Base-by-base conservation (phyloP, 768 basidiomycete genomes). In the Serendipita vermifera region DNA sequence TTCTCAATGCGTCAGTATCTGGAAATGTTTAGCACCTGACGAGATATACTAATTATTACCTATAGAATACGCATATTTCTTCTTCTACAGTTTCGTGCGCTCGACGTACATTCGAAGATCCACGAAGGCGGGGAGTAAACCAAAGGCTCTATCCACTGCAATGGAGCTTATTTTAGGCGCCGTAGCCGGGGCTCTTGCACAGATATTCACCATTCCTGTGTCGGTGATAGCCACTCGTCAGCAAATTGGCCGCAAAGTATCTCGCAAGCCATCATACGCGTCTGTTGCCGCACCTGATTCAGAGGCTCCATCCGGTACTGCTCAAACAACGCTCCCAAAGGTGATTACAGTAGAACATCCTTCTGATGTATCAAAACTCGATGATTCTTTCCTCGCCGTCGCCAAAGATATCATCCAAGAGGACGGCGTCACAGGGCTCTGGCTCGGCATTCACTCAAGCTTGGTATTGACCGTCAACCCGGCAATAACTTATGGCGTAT, bases 61-160 rank as follows among this genome's bases (percentile, higher is more conserved):
- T 5, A 17, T 58, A 96, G 93, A 96, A 80, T 97, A 93, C 66
- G 94, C 96, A 24, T 99, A 99, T 72, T 99, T 99, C 77, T 98
- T 94, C 77, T 98, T 96, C 73, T 97, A 98, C 68, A 87, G 92
- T 20, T 75, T 91, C 68, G 85, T 98, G 24, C 80, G 96, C 61
- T 80, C 76, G 20, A 77, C 85, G 3, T 92, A 92, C 70, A 79
- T 86, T 62, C 83, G 80, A 64, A 79, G 87, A 15, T 70, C 89
- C 46, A 70, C 76, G 9, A 70, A 75, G 17, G 63, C 77, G 1
- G 82, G 85, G 3, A 73, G 80, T 27, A 82, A 80, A 61, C 59
- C 78, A 0, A 79, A 78, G 15, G 69, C 78, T 3, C 71, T 90
- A 3, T 87, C 82, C 3, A 89, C 84, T 6, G 79, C 75, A 2